Evolutionary conservation across 805 yeast species (phyloP), one percentile per base, ranked within the genome.

Genomic region (Vanderwaltozyma polyspora): DNA sequence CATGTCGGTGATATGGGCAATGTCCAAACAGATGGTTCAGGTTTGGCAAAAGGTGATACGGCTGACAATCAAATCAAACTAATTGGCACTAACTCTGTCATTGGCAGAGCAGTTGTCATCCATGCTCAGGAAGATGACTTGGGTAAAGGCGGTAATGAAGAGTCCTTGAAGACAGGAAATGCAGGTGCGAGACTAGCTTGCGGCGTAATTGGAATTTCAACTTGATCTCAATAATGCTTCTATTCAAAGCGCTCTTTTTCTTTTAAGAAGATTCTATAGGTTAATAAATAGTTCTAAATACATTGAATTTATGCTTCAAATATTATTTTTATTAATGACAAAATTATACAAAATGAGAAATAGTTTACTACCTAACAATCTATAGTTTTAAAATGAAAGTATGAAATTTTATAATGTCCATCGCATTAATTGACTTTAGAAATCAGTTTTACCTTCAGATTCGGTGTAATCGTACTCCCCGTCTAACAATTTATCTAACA

Each of bases 121-220:
- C 96, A 87, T 65, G 85, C 72, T 41, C 96, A 95, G 55, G 68
- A 73, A 46, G 96, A 87, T 60, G 96, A 87, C 60, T 76, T 84
- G 56, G 96, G 96, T 60, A 79, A 82, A 70, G 95, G 95, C 63
- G 93, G 85, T 43, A 77, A 78, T 58, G 76, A 81, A 39, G 95
- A 84, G 63, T 82, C 94, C 43, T 72, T 80, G 67, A 84, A 79
- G 69, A 86, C 95, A 49, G 96, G 96, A 68, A 85, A 87, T 59
- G 95, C 97, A 39, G 97, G 97, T 61, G 86, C 80, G 48, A 86
- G 97, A 76, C 84, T 91, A 50, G 97, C 97, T 44, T 87, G 97
- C 70, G 97, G 97, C 68, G 95, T 87, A 55, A 86, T 87, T 68
- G 95, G 95, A 31, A 24, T 35, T 3, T 6, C 16, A 11, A 21